Percentiles rank a stretch among this genome's conserved stretches.
phyloP scores from a whole-genome alignment of 768 basidiomycete genomes.

The Suillus variegatus region DNA sequence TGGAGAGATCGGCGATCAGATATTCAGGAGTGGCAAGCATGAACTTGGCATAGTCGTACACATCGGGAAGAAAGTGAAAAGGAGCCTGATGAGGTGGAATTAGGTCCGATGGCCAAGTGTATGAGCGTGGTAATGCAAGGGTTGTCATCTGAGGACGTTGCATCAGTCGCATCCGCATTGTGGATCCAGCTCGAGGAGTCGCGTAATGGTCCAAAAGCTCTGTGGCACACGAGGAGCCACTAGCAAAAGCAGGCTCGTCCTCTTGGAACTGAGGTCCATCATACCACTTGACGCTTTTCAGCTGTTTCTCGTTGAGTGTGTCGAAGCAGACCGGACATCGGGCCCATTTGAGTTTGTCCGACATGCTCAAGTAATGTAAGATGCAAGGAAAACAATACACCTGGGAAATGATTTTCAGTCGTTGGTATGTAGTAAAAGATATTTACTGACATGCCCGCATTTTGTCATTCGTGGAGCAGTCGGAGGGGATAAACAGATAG shows the following conservation, averaged over 20 bases:
- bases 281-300: constrained; percentile 93
- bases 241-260: constrained; percentile 28
- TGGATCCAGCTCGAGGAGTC: constrained; percentile 54
- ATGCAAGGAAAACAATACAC: constrained; percentile 96
- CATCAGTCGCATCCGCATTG: constrained; percentile 83
- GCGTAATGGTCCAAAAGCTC: constrained; percentile 37
- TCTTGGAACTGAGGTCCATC: constrained; percentile 47
- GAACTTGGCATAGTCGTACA: constrained; percentile 85
- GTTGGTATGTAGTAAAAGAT: background rate
- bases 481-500: constrained; percentile 93
- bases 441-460: constrained; percentile 88
- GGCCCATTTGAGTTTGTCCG: constrained; percentile 82
- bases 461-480: constrained; percentile 92
- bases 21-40: constrained; percentile 94
- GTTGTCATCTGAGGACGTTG: constrained; percentile 95
- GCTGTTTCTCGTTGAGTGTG: constrained; percentile 84
- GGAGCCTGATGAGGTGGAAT: constrained; percentile 91
- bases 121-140: constrained; percentile 87
- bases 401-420: constrained; percentile 41
- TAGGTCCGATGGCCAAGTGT: constrained; percentile 93
- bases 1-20: constrained; percentile 70
- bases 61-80: constrained; percentile 94
- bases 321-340: constrained; percentile 97
- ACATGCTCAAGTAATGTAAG: constrained; percentile 83
- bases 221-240: constrained; percentile 48